Evolutionary conservation across 805 yeast genomes (phyloP), one percentile per base, ranked within the genome.

Genomic region (Saccharomyces mikatae): DNA sequence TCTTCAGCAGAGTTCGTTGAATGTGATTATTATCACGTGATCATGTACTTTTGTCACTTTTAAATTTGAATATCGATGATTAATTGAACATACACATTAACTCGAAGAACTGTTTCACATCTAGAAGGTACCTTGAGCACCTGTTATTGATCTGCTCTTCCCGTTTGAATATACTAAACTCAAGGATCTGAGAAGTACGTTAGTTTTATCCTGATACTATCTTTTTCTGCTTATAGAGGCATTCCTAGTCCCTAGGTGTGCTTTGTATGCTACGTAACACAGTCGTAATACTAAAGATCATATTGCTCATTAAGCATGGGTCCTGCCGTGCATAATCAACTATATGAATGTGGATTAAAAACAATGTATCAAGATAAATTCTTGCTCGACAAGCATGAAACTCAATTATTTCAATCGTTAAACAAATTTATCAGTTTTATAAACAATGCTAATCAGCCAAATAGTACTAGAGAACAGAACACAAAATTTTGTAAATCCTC

Each of bases 391-490:
- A 36, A 36, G 22, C 56, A 57, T 8, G 67, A 64, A 29, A 57
- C 59, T 10, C 59, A 56, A 41, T 53, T 66, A 24, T 60, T 62
- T 31, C 63, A 61, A 28, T 55, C 63, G 2, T 51, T 67, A 51
- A 66, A 66, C 48, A 53, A 51, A 31, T 63, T 63, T 52, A 59
- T 62, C 3, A 52, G 56, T 14, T 44, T 64, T 31, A 52, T 61
- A 4, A 60, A 61, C 44, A 55, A 57, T 17, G 58, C 49, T 21
- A 51, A 52, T 26, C 30, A 41, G 10, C 24, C 47, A 8, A 29
- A 13, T 46, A 22, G 48, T 9, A 46, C 11, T 27, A 46, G 24
- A 22, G 30, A 46, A 22, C 21, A 46, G n/a, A 27, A 48, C 31
- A 8, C 44, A n/a, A 52, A 36, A 47, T 13, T 47, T 41, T 24